Evolutionary conservation across 352 stramenopile species (phyloP).

Genomic region (Pythium dissotocum): DNA sequence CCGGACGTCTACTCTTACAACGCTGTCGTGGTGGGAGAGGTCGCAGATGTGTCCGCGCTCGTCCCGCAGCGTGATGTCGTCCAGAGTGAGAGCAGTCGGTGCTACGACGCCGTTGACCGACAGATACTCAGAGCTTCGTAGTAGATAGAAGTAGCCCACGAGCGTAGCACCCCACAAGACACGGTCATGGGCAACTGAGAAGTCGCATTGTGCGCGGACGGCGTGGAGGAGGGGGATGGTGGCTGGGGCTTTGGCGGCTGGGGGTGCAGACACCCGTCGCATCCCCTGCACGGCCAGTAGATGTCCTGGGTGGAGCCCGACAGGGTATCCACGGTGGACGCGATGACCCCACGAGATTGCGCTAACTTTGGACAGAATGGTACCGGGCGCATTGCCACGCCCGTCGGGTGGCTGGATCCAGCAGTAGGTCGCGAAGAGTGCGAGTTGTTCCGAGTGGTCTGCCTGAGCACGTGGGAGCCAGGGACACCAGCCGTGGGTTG

Average conservation of each 20-base stretch:
- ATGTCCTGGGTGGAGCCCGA: slow-evolving; percentile 27
- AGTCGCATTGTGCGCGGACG: no score
- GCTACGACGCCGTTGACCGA: slow-evolving; percentile 16
- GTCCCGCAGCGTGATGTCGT: not conserved
- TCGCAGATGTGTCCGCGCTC: not conserved
- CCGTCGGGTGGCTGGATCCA: not conserved
- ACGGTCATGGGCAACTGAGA: no score
- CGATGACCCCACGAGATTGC: slow-evolving; percentile 35
- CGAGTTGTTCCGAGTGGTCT: slow-evolving; percentile 6
- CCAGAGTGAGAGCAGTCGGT: not conserved
- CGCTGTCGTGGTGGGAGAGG: not conserved
- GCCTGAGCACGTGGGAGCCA: not conserved
- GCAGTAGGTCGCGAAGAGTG: not conserved
- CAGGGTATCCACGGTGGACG: slow-evolving; percentile 17
- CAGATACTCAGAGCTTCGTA: slow-evolving; percentile 19
- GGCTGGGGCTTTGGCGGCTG: no score
- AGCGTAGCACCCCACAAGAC: slow-evolving; percentile 32
- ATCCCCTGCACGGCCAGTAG: slow-evolving; percentile 31
- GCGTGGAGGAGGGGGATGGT: no score
- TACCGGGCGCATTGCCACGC: slow-evolving; percentile 20
- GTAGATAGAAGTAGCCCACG: slow-evolving; percentile 20
- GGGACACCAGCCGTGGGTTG: not conserved
- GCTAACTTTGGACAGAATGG: slow-evolving; percentile 38
- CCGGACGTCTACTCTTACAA: slow-evolving; percentile 4
- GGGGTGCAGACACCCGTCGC: slow-evolving; percentile 21